Percentiles rank a stretch among this genome's conserved stretches.
These are phyloP conservation scores for Camelina hispida DNA, from an alignment of 345 rosid genomes.

Conservation along the genomic window DNA sequence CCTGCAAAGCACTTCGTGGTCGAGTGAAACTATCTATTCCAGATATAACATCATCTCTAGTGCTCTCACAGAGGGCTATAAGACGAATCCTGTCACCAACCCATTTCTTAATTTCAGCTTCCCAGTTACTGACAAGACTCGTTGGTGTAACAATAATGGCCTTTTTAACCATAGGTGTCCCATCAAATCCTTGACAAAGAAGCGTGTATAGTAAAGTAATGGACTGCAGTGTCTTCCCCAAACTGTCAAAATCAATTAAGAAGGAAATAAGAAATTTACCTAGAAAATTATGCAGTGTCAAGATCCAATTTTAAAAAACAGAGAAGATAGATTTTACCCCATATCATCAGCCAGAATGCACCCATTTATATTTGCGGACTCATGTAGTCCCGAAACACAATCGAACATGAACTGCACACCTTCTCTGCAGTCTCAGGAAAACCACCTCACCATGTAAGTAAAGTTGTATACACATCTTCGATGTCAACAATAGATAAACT, in stretches of 20 bases:
- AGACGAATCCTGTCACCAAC: conserved; percentile 88
- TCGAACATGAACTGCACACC: conserved; percentile 99
- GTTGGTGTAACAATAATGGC: conserved; percentile 97
- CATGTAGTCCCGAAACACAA: conserved; percentile 79
- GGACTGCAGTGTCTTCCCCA: conserved; percentile 98
- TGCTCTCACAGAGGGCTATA: conserved; percentile 94
- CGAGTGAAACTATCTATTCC: conserved; percentile 84
- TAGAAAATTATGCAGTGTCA: background rate
- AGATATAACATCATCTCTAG: conserved; percentile 86
- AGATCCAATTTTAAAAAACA: conserved; percentile 3
- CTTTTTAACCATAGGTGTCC: conserved; percentile 90
- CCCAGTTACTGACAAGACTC: conserved; percentile 99
- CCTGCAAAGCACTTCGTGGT: conserved; percentile 76
- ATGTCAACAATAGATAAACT: conserved; percentile 9
- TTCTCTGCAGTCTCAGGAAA: conserved; percentile 68
- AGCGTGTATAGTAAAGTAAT: conserved; percentile 88
- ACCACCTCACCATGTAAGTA: conserved; percentile 28
- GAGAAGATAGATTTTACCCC: conserved; percentile 70
- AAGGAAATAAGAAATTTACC: conserved; percentile 14
- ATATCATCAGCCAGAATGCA: conserved; percentile 99
- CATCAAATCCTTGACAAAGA: conserved; percentile 89
- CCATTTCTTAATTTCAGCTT: conserved; percentile 96
- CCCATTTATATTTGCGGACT: conserved; percentile 64
- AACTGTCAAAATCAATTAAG: conserved; percentile 56
- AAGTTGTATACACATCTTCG: conserved; percentile 16